A percentile compares a stretch with the other conserved stretches of the same genome.
These are phyloP conservation scores for Pseudogymnoascus sp. DNA, from an alignment of 2,329 filamentous ascomycete genomes.

Conservation along the genomic window DNA sequence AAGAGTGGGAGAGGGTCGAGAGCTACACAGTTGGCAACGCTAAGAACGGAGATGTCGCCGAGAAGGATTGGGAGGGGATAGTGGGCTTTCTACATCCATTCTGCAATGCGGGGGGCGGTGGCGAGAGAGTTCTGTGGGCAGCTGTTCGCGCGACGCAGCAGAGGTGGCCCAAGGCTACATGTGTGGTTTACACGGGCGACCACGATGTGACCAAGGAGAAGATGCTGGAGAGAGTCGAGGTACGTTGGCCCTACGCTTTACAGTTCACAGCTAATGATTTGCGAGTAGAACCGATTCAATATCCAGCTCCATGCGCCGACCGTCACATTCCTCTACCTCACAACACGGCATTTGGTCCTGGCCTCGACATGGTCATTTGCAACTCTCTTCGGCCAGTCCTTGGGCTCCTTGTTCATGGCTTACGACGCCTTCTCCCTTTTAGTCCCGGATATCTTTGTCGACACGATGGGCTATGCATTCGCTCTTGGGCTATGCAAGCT, in stretches of 20 bases:
- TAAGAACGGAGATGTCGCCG: constrained; percentile 34
- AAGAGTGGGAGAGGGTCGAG: constrained; percentile 60
- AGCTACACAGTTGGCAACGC: constrained; percentile 37
- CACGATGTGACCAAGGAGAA: constrained; percentile 74
- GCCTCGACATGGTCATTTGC: constrained; percentile 84
- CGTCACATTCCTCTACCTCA: constrained; percentile 82
- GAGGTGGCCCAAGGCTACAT: constrained; percentile 79
- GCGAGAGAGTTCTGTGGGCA: constrained; percentile 92
- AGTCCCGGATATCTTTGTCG: constrained; percentile 87
- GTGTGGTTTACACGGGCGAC: constrained; percentile 91
- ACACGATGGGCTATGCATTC: constrained; percentile 98
- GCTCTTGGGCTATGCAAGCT: constrained; percentile 72
- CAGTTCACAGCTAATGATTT: constrained; percentile 9
- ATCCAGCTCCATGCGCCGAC: constrained; percentile 78
- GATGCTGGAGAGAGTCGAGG: constrained; percentile 71
- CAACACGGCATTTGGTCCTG: constrained; percentile 77
- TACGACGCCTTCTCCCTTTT: constrained; percentile 91
- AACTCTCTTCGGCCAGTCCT: constrained; percentile 85
- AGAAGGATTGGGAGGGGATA: constrained; percentile 68
- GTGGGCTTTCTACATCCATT: constrained; percentile 98
- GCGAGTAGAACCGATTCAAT: constrained; percentile 71
- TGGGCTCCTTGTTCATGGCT: constrained; percentile 78
- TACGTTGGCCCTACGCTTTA: constrained; percentile 26
- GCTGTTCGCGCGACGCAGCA: constrained; percentile 85
- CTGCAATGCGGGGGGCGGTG: constrained; percentile 93